Evolutionary conservation across 176 grass and related monocot species (phyloP), one percentile per base, ranked within the genome.

Genomic region (Cenchrus fungigraminus): DNA sequence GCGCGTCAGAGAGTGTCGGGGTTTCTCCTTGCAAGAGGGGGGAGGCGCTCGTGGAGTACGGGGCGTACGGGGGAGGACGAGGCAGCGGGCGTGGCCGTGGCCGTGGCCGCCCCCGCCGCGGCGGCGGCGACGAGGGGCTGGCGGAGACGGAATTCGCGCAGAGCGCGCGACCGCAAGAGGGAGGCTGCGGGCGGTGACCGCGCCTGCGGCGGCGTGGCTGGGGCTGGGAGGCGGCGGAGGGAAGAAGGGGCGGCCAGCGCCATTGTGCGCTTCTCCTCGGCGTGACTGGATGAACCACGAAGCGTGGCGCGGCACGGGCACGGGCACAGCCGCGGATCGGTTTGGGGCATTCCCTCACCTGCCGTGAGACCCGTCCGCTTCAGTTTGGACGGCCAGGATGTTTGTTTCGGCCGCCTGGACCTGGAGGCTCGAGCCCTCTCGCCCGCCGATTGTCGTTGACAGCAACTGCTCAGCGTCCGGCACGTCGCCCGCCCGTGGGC

Each of bases 201-300:
- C 9, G n/a, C 44, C 3, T n/a, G 32, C 42, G 8, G 14, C 14
- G 60, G 12, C 12, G 63, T 37, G 69, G 55, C 7, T n/a, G n/a
- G n/a, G n/a, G n/a, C n/a, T n/a, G 25, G 45, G 89, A 91, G 68
- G 59, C 51, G 56, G 54, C 77, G 79, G 6, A 83, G 65, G 28
- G 84, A n/a, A 62, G 80, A 63, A 20, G 50, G 72, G 28, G 89
- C 64, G 13, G 85, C 80, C 71, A 87, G 85, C 76, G 65, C 83
- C 92, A 92, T 94, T 57, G 65, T 60, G 13, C 3, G 11, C 47
- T 14, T 54, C 29, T 64, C n/a, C 52, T 22, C 79, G 13, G 42
- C 40, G 65, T 43, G 51, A 73, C 66, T 22, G 66, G 86, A 65
- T 78, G 81, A 58, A 56, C 49, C 16, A 51, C 4, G 4, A 14